A percentile compares a stretch with the other conserved stretches of the same genome.
Conservation (phyloP, 768 basidiomycete species). For the Lyophyllum atratum region DNA sequence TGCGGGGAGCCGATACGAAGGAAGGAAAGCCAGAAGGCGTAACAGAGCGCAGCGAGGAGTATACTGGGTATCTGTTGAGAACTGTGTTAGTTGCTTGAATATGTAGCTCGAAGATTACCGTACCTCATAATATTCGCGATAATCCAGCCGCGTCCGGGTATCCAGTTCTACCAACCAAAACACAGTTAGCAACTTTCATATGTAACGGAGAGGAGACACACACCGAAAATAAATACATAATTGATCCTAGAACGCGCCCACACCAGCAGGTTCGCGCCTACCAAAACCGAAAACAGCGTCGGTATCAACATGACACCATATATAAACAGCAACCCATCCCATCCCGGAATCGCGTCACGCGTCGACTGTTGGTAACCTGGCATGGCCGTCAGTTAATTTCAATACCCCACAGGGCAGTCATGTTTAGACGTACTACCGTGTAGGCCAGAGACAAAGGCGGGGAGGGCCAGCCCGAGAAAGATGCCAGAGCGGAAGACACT, state of each 20-base stretch:
- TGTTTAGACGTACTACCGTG: conserved; percentile 49
- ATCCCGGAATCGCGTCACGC: conserved; percentile 58
- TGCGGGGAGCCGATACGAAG: conserved; percentile 51
- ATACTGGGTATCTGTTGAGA: conserved; percentile 70
- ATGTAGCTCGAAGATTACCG: background rate
- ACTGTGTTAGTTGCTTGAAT: conserved; percentile 5
- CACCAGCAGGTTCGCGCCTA: conserved; percentile 81
- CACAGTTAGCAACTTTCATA: background rate
- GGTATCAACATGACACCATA: conserved; percentile 80
- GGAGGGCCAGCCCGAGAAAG: conserved; percentile 70
- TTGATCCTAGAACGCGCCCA: conserved; percentile 84
- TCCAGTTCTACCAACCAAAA: conserved; percentile 57
- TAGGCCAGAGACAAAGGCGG: conserved; percentile 65
- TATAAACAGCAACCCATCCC: conserved; percentile 74
- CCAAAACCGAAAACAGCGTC: conserved; percentile 69
- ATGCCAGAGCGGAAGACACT: conserved; percentile 77
- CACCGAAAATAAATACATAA: conserved; percentile 91
- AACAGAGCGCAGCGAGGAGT: conserved; percentile 71
- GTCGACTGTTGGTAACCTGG: conserved; percentile 59
- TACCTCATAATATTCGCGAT: conserved; percentile 70
- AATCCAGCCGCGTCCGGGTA: conserved; percentile 69
- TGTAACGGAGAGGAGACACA: conserved; percentile 23
- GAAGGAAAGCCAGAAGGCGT: conserved; percentile 87
- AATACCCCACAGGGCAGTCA: background rate
- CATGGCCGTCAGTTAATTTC: background rate